Conservation (phyloP, 2,329 filamentous ascomycete genomes). For the Dothideomycetes sp. region DNA sequence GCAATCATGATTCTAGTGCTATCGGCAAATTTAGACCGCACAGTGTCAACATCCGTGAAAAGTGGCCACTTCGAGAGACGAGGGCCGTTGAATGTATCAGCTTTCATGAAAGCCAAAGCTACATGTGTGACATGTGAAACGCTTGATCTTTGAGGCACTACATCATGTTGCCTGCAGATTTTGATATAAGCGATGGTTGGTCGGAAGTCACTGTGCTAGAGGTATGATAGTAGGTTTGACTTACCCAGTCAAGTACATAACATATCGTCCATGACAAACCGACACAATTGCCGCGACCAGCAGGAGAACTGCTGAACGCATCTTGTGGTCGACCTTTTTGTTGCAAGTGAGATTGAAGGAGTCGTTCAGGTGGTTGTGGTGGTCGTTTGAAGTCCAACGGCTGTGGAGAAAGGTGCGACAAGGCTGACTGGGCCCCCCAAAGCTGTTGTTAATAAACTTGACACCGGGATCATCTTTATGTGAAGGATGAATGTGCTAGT, state of each 20-base stretch:
- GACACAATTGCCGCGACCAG: background rate
- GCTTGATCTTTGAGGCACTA: slow-evolving; percentile 24
- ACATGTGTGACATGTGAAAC: slow-evolving; percentile 47
- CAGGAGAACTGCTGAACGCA: slow-evolving; percentile 1
- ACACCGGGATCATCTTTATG: too few species aligned
- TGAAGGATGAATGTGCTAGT: too few species aligned
- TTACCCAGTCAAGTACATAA: slow-evolving; percentile 11
- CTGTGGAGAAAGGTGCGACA: too few species aligned
- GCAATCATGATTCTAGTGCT: slow-evolving; percentile 52
- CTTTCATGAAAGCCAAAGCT: slow-evolving; percentile 49
- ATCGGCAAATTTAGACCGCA: slow-evolving; percentile 38
- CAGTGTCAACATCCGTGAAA: slow-evolving; percentile 43
- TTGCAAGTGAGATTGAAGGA: too few species aligned
- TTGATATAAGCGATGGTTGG: background rate
- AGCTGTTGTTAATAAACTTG: too few species aligned
- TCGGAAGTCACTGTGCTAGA: too few species aligned
- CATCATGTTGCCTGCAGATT: slow-evolving; percentile 26
- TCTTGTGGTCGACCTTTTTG: slow-evolving; percentile 4
- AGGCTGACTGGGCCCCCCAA: too few species aligned
- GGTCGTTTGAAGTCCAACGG: too few species aligned
- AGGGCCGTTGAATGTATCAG: slow-evolving; percentile 42
- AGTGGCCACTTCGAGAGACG: slow-evolving; percentile 37
- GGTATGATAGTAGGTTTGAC: background rate
- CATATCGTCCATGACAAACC: slow-evolving; percentile 4
- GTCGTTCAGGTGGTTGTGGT: too few species aligned